Evolutionary conservation across 441 rosid species (phyloP).

Genomic region (Rhodomyrtus psidioides): DNA sequence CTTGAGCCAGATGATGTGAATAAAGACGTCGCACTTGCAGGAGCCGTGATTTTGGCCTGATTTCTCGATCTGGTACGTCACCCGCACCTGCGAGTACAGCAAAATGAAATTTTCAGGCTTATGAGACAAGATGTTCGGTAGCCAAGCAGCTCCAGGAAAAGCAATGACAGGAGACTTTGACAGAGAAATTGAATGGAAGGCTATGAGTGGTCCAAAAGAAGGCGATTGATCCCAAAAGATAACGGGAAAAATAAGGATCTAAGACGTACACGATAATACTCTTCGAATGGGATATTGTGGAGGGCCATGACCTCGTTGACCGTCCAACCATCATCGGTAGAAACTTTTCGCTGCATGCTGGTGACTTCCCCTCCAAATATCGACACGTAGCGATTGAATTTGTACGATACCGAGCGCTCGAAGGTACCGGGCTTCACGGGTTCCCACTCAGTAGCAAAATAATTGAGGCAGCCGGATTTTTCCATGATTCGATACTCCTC

Average conservation of each 20-base stretch:
- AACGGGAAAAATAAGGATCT: not conserved
- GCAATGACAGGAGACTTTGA: not conserved
- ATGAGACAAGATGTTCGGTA: not conserved
- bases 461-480: slow-evolving; percentile 60
- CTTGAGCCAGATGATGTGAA: slow-evolving; percentile 62
- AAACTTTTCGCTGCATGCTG: slow-evolving; percentile 49
- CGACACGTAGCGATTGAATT: slow-evolving; percentile 53
- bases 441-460: slow-evolving; percentile 52
- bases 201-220: not conserved
- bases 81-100: slow-evolving; percentile 29
- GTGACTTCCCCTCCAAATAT: slow-evolving; percentile 77
- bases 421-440: slow-evolving; percentile 27
- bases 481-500: slow-evolving; percentile 67
- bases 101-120: not conserved
- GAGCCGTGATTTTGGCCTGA: slow-evolving; percentile 30
- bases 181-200: not conserved
- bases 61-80: slow-evolving; percentile 47
- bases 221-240: not conserved
- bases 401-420: slow-evolving; percentile 51
- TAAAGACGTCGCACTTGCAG: slow-evolving; percentile 47
- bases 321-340: slow-evolving; percentile 49
- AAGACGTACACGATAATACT: slow-evolving; percentile 44
- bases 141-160: not conserved
- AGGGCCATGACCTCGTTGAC: slow-evolving; percentile 55
- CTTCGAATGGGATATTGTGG: slow-evolving; percentile 59